Base-by-base conservation (phyloP, 305 asterid species). In the Fraxinus sp. region DNA sequence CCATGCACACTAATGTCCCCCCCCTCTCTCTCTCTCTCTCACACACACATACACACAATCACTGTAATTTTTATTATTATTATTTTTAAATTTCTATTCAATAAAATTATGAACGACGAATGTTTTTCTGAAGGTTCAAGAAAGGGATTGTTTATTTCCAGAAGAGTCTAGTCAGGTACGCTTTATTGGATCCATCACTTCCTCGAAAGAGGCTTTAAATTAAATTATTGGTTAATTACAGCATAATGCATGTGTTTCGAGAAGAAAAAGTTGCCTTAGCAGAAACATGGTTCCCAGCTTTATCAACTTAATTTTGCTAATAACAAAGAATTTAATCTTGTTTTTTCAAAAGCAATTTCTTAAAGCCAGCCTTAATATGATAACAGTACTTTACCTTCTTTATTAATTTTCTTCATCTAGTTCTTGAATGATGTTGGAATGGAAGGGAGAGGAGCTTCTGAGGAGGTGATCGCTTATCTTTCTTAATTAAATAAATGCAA, bases 131-230 rank as follows among this genome's bases (percentile, higher is more conserved):
- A 77, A 85, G 85, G 83, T 84, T 39, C 57, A 82, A 32, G 78
- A 73, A 71, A 80, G 52, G 86, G 83, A 75, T 83, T 83, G 83
- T 84, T 83, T 84, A 85, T 87, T 68, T 80, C 46, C 75, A 13
- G 83, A 87, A 59, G 87, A 85, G 80, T 37, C 75, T 82, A 36
- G 80, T 66, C 89, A 86, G 88, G 92, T 78, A 81, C 59, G 84
- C 90, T 88, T 89, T 90, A 87, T 92, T 86, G 93, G 93, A 92
- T 92, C 93, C 82, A 86, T 87, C 86, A 78, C 87, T 80, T 79
- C 80, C 78, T 55, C 64, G 88, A 81, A 85, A 86, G 75, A 77
- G 70, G 79, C 75, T 87, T 87, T 82, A 43, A 70, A 82, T 36
- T 83, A 62, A 6, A 62, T 62, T 62, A 62, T 62, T 62, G 32